A percentile compares a stretch with the other conserved stretches of the same genome.
These are phyloP conservation scores for Thielaviopsis euricoi DNA, from an alignment of 2,329 filamentous ascomycete genomes.

Conservation along the genomic window DNA sequence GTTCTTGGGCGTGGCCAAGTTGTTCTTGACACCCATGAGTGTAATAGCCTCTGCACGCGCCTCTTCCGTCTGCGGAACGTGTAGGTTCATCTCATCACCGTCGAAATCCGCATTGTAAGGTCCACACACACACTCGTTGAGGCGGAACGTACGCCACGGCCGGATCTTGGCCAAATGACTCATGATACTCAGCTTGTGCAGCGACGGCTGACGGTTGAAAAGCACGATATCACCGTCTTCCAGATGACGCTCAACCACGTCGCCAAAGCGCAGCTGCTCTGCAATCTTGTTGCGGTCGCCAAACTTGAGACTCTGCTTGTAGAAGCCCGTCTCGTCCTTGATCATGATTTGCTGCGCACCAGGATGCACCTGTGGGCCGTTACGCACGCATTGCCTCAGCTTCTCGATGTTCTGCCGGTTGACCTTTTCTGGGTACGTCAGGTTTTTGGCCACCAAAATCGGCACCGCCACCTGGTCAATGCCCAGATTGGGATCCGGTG, in stretches of 20 bases:
- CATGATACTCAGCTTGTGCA: constrained; percentile 98
- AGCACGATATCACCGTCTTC: constrained; percentile 92
- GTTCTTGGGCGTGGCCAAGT: constrained; percentile 89
- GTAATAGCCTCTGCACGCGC: constrained; percentile 88
- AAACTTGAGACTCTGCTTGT: constrained; percentile 62
- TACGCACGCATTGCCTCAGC: constrained; percentile 54
- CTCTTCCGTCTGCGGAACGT: constrained; percentile 95
- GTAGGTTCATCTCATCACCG: constrained; percentile 97
- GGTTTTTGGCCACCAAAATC: constrained; percentile 78
- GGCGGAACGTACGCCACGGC: constrained; percentile 85
- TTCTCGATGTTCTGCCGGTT: constrained; percentile 76
- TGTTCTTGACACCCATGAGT: constrained; percentile 96
- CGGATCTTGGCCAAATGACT: constrained; percentile 86
- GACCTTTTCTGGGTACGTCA: constrained; percentile 87
- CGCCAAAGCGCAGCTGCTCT: constrained; percentile 59
- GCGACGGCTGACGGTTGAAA: constrained; percentile 93
- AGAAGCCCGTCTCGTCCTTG: constrained; percentile 44
- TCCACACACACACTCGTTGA: constrained; percentile 96
- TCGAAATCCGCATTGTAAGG: constrained; percentile 99
- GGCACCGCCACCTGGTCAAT: constrained; percentile 92
- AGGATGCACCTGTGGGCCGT: constrained; percentile 65
- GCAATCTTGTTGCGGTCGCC: constrained; percentile 57
- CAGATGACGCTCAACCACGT: constrained; percentile 84
- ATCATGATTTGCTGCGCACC: constrained; percentile 74
- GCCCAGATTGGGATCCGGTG: constrained; percentile 82